Conservation (phyloP, 345 rosid species). For the Linum tenue region DNA sequence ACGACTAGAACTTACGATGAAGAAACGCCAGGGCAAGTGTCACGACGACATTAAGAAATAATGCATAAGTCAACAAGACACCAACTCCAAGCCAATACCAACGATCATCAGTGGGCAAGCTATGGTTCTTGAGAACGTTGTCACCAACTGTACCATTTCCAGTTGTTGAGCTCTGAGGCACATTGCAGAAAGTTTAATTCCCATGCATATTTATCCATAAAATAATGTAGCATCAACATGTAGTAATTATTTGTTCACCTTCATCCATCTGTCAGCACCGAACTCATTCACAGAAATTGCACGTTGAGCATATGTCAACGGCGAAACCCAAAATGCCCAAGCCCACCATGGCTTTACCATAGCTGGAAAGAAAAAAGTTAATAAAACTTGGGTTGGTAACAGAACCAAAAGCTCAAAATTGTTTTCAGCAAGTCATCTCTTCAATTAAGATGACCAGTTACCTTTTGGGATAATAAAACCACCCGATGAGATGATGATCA, state of each 20-base stretch:
- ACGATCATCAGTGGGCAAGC: slow-evolving; percentile 38
- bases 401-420: neutral
- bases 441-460: slow-evolving; percentile 10
- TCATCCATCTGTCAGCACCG: slow-evolving; percentile 63
- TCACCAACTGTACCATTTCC: slow-evolving; percentile 45
- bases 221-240: neutral
- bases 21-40: slow-evolving; percentile 27
- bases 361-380: slow-evolving; percentile 31
- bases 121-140: slow-evolving; percentile 44
- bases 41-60: slow-evolving; percentile 47
- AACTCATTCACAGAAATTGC: slow-evolving; percentile 80
- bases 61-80: slow-evolving; percentile 43
- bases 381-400: neutral
- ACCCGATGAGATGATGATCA: slow-evolving; percentile 58
- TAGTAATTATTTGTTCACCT: slow-evolving; percentile 28
- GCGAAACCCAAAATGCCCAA: slow-evolving; percentile 87
- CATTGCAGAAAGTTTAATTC: neutral
- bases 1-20: slow-evolving; percentile 45
- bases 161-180: slow-evolving; percentile 46
- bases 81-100: slow-evolving; percentile 91
- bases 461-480: slow-evolving; percentile 87
- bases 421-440: too few relatives aligned
- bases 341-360: slow-evolving; percentile 74
- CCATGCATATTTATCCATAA: neutral
- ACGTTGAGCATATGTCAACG: slow-evolving; percentile 24